These are phyloP conservation scores for Wickerhamiella kazuoi DNA, from an alignment of 805 yeast species.

Conservation along the genomic window DNA sequence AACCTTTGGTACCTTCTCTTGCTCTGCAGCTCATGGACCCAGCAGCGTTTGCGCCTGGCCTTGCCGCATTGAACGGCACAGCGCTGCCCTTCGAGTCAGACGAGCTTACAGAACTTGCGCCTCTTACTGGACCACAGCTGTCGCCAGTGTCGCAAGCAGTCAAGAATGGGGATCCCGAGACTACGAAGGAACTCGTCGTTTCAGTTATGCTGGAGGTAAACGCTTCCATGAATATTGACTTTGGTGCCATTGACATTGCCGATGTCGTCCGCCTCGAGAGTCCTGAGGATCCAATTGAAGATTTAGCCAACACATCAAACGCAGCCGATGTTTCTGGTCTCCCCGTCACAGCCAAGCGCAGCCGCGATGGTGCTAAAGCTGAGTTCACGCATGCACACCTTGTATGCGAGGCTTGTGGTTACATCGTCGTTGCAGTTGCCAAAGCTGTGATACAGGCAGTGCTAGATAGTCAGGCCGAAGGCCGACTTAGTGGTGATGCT, in stretches of 20 bases:
- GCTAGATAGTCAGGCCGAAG: constrained; percentile 12
- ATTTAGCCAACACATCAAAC: not conserved
- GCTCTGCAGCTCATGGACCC: no score
- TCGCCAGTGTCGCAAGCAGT: not conserved
- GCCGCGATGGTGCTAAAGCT: constrained; percentile 8
- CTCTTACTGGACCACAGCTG: no score
- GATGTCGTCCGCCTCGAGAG: constrained; percentile 9
- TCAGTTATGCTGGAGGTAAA: constrained; percentile 12
- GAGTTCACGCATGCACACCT: constrained; percentile 34
- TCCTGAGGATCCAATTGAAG: constrained; percentile 1
- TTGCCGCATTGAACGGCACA: no score
- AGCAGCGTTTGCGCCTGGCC: no score
- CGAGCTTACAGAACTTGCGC: no score
- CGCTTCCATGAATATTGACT: constrained; percentile 11
- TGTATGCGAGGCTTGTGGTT: constrained; percentile 66
- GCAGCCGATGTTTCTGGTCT: not conserved
- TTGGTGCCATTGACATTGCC: constrained; percentile 12
- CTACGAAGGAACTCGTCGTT: constrained; percentile 3
- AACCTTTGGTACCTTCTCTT: no score
- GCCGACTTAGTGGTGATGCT: constrained; percentile 6
- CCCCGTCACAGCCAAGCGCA: not conserved
- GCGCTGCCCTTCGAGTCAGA: no score
- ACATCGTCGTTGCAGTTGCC: constrained; percentile 66
- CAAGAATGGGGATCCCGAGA: not conserved
- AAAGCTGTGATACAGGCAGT: constrained; percentile 23